These are phyloP conservation scores for Pseudocercospora fuligena DNA, from an alignment of 2,329 filamentous ascomycete genomes.

Conservation along the genomic window DNA sequence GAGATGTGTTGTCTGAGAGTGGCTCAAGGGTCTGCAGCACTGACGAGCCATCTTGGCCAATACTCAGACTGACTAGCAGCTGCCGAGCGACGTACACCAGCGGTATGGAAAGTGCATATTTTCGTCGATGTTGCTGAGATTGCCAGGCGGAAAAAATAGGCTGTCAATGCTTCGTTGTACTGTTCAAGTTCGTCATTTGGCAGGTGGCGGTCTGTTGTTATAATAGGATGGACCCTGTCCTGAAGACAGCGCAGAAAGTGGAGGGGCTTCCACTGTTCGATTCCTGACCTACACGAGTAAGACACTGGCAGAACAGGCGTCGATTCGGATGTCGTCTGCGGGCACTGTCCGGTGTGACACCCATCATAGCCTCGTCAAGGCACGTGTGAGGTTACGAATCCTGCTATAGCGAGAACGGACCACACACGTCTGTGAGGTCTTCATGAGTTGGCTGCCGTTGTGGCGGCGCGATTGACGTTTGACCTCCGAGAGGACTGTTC, in stretches of 20 bases:
- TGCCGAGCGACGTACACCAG: neutral
- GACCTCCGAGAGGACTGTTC: neutral
- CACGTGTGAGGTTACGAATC: neutral
- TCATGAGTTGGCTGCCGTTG: neutral
- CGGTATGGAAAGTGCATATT: neutral
- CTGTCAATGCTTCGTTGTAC: neutral
- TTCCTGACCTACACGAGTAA: neutral
- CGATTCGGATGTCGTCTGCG: neutral
- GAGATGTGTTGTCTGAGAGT: neutral
- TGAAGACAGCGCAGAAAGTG: constrained; percentile 13
- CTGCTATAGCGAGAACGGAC: constrained; percentile 3
- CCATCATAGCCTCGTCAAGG: neutral
- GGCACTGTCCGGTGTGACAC: constrained; percentile 1
- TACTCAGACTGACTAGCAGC: neutral
- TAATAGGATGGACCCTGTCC: constrained; percentile 1
- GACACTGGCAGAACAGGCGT: neutral
- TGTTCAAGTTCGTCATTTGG: neutral
- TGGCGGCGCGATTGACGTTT: constrained; percentile 6
- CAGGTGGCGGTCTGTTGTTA: constrained; percentile 4
- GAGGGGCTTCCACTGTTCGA: neutral
- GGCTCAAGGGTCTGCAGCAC: neutral
- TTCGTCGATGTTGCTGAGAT: neutral
- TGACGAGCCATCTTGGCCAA: neutral
- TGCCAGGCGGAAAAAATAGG: neutral
- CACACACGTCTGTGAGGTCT: neutral